phyloP scores from a whole-genome alignment of 164 flowering plant species.

The Litsea cubeba region DNA sequence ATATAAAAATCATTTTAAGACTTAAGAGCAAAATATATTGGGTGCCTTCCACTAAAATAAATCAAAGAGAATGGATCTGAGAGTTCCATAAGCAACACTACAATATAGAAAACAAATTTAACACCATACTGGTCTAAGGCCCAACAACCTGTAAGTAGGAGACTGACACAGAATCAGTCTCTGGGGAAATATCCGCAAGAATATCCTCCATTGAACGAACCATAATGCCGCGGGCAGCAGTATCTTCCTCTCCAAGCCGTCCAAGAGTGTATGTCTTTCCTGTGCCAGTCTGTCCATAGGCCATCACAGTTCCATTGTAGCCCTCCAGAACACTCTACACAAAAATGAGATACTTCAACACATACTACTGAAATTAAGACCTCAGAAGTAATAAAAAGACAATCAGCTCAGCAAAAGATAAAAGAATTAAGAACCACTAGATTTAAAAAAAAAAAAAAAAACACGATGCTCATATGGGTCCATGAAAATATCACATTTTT shows the following conservation, averaged over 20 bases:
- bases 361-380: background rate
- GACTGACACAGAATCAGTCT: conserved; percentile 72
- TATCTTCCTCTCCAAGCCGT: conserved; percentile 88
- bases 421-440: background rate
- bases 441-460: background rate
- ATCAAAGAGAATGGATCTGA: background rate
- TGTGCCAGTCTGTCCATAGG: conserved; percentile 97
- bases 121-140: background rate
- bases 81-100: background rate
- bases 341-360: background rate
- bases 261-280: conserved; percentile 98
- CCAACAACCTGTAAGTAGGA: conserved; percentile 83
- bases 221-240: conserved; percentile 93
- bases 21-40: background rate
- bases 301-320: conserved; percentile 97
- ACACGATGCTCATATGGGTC: background rate
- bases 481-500: background rate
- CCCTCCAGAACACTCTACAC: conserved; percentile 94
- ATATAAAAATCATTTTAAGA: background rate
- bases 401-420: background rate
- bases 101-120: background rate
- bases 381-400: background rate
- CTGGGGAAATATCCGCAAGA: conserved; percentile 57
- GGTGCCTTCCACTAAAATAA: background rate
- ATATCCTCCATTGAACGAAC: conserved; percentile 97